Base-by-base conservation (phyloP, 768 basidiomycete species). In the Suillus luteus region DNA sequence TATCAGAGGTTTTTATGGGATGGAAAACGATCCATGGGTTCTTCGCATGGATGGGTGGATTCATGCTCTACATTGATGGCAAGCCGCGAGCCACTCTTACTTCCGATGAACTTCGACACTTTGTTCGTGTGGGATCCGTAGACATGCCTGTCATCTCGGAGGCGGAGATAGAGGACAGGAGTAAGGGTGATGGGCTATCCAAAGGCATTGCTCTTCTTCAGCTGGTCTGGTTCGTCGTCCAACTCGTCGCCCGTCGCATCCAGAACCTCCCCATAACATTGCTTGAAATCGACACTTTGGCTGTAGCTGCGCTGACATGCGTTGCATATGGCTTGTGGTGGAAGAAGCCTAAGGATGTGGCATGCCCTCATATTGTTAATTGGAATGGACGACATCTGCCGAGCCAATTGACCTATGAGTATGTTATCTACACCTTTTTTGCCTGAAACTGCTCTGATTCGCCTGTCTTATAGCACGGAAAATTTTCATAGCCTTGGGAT, bases 241-340 rank as follows among this genome's bases (percentile, higher is more conserved):
- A 75, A 33, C 72, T 68, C 40, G 65, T 75, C n/a, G 66, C 69
- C 2, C 72, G 78, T 10, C 52, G 41, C 12, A 52, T 33, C 0
- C 63, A 69, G 27, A 52, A 63, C 0, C 69, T 78, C 12, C 67
- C 71, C 0, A 55, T 79, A 2, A 75, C 72, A 3, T 71, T 76
- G 37, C 70, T 80, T 4, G 77, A 80, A 67, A 40, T 79, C 9
- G 41, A 67, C 9, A 77, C 78, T 0, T 57, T 78, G 17, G 75
- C 76, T 10, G 72, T 74, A 61, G 72, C 71, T 1, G 61, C 65
- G 5, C 62, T 77, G 24, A 75, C 76, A 37, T 60, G 67, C 17
- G 33, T 72, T 38, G 70, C 70, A 5, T 78, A 75, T 55, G 54
- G 62, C 9, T 62, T 75, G 27, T 80, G 78, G 77, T 75, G 73